These are phyloP conservation scores for Mycocentrospora acerina DNA, from an alignment of 2,329 filamentous ascomycete species.

Conservation along the genomic window DNA sequence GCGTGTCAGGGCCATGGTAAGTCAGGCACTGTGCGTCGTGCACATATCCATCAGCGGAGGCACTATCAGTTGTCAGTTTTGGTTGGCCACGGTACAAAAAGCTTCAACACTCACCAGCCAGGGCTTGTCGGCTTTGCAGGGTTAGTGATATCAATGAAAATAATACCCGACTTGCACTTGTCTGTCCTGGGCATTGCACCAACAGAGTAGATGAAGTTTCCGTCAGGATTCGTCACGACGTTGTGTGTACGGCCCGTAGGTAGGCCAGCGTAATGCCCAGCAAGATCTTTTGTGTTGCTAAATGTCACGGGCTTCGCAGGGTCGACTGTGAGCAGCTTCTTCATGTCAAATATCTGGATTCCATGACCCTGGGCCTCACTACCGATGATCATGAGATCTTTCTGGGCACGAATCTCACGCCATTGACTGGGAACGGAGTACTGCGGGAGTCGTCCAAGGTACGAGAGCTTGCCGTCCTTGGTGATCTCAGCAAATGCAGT, in stretches of 20 bases:
- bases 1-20: slow-evolving; percentile 54
- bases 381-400: slow-evolving; percentile 49
- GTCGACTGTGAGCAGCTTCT: slow-evolving; percentile 44
- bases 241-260: slow-evolving; percentile 42
- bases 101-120: slow-evolving; percentile 43
- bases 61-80: slow-evolving; percentile 30
- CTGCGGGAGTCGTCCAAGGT: slow-evolving; percentile 57
- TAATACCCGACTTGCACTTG: slow-evolving; percentile 56
- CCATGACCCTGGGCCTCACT: slow-evolving; percentile 50
- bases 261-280: slow-evolving; percentile 38
- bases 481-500: slow-evolving; percentile 57
- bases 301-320: slow-evolving; percentile 39
- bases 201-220: slow-evolving; percentile 43
- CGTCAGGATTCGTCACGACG: slow-evolving; percentile 40
- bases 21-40: slow-evolving; percentile 63
- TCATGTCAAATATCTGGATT: slow-evolving; percentile 65
- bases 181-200: slow-evolving; percentile 36
- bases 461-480: slow-evolving; percentile 52
- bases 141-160: slow-evolving; percentile 60
- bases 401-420: slow-evolving; percentile 55
- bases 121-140: slow-evolving; percentile 55
- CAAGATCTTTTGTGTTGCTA: slow-evolving; percentile 34
- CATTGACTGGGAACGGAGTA: slow-evolving; percentile 50
- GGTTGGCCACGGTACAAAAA: neutral
- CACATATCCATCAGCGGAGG: slow-evolving; percentile 59